Base-by-base conservation (phyloP, 768 basidiomycete species). In the Butyriboletus loyo region DNA sequence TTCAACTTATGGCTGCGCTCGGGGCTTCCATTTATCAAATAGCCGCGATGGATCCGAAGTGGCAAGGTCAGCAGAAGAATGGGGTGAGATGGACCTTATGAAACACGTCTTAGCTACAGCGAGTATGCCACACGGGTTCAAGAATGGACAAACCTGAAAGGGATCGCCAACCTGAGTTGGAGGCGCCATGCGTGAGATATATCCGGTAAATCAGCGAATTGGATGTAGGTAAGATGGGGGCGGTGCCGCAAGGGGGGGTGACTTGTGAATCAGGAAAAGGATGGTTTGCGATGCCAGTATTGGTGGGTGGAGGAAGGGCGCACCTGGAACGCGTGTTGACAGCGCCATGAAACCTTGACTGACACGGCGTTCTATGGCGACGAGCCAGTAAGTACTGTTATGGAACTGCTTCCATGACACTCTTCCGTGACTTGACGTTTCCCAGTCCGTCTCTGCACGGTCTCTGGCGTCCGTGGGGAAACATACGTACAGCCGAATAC, bases 321-420 rank as follows among this genome's bases (percentile, higher is more conserved):
- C 69, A 69, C 67, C 65, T 59, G 50, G 54, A 43, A 62, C 69
- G 61, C 68, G 46, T 69, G 68, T 68, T 59, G 63, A 61, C 67
- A 56, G 58, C 59, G 57, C 55, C 61, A 67, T 67, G 68, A 68
- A 68, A 69, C 69, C 67, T 67, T 67, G 65, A 49, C 37, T 67
- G 69, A 69, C 50, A 58, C 54, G 59, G 65, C 55, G 57, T 58
- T 59, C 50, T 67, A 59, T 60, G 54, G 69, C 62, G 65, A 68
- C 64, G 53, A 56, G 47, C 55, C 54, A 58, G 61, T 54, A 53
- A 48, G 53, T 17, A 64, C 58, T 28, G 21, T 59, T 68, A 66
- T 64, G 59, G 66, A 51, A 66, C 50, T 55, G 53, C 58, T 66
- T 55, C 59, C 68, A 62, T 68, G 54, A 50, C 55, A 56, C 49